These are phyloP conservation scores for Pelargonium nanum DNA, from an alignment of 345 rosid species.

Conservation along the genomic window DNA sequence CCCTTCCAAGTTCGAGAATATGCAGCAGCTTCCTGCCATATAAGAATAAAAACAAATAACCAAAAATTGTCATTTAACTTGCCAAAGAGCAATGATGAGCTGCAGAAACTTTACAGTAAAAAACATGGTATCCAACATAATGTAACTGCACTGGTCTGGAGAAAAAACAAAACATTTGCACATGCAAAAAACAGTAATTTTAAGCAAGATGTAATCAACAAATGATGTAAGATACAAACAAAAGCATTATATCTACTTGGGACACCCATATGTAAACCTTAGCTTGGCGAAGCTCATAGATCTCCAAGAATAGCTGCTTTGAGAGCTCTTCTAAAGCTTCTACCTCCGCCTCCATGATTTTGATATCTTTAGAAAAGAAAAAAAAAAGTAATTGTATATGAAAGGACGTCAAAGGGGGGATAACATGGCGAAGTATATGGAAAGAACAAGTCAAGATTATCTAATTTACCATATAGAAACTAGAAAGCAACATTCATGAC, in stretches of 20 bases:
- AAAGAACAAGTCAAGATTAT: too few relatives aligned
- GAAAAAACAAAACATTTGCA: not conserved
- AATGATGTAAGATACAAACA: not conserved
- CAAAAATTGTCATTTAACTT: not conserved
- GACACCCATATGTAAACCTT: slow-evolving; percentile 34
- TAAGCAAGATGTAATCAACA: not conserved
- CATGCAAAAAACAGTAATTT: too few relatives aligned
- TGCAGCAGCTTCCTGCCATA: slow-evolving; percentile 84
- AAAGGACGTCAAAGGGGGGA: not conserved
- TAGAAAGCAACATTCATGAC: too few relatives aligned
- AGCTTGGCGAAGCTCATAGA: slow-evolving; percentile 95
- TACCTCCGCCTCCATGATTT: slow-evolving; percentile 84
- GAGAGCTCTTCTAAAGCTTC: slow-evolving; percentile 91
- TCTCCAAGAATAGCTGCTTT: slow-evolving; percentile 93
- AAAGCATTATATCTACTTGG: not conserved
- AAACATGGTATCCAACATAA: not conserved
- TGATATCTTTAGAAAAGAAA: slow-evolving; percentile 43
- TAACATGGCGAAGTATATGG: not conserved
- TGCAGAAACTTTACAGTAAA: not conserved
- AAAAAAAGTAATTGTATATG: not conserved
- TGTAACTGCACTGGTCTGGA: not conserved
- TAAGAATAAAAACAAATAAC: slow-evolving; percentile 5
- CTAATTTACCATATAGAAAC: too few relatives aligned
- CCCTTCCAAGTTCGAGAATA: slow-evolving; percentile 95
- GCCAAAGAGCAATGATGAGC: not conserved